Evolutionary conservation across 768 basidiomycete species (phyloP).

Genomic region (Amanita rimosa): DNA sequence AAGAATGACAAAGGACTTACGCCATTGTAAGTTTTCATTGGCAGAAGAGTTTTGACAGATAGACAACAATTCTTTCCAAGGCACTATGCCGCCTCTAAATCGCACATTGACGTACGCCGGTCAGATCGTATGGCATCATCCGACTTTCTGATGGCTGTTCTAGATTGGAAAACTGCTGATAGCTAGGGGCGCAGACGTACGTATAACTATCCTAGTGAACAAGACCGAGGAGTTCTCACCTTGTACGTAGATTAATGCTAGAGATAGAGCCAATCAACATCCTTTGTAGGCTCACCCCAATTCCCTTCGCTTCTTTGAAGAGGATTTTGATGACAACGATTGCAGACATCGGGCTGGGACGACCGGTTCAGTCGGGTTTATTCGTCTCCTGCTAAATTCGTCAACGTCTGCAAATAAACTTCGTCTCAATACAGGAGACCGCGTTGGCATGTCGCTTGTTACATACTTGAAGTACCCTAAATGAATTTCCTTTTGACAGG

Average conservation of each 20-base stretch:
- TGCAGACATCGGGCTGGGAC: constrained; percentile 90
- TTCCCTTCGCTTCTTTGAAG: constrained; percentile 13
- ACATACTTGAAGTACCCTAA: constrained; percentile 7
- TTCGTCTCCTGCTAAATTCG: constrained; percentile 75
- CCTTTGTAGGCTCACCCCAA: constrained; percentile 53
- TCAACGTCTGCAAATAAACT: constrained; percentile 68
- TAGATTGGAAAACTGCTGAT: constrained; percentile 87
- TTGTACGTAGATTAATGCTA: constrained; percentile 74
- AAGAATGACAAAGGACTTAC: constrained; percentile 77
- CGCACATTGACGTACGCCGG: constrained; percentile 62
- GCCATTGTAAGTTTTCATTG: constrained; percentile 49
- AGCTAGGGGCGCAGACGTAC: constrained; percentile 81
- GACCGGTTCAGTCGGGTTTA: constrained; percentile 85
- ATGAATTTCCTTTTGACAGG: constrained; percentile 32
- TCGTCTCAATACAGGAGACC: constrained; percentile 78
- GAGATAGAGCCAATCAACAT: constrained; percentile 86
- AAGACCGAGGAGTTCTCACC: constrained; percentile 20
- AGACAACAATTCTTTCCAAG: constrained; percentile 27
- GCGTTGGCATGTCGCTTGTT: constrained; percentile 40
- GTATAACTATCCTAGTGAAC: constrained; percentile 26
- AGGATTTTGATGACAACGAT: constrained; percentile 6
- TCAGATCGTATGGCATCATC: constrained; percentile 13
- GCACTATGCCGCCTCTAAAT: constrained; percentile 91
- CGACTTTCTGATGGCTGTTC: constrained; percentile 18
- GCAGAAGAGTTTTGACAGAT: constrained; percentile 9